These are phyloP conservation scores for Aplosporella prunicola DNA, from an alignment of 2,329 filamentous ascomycete species.

Conservation along the genomic window DNA sequence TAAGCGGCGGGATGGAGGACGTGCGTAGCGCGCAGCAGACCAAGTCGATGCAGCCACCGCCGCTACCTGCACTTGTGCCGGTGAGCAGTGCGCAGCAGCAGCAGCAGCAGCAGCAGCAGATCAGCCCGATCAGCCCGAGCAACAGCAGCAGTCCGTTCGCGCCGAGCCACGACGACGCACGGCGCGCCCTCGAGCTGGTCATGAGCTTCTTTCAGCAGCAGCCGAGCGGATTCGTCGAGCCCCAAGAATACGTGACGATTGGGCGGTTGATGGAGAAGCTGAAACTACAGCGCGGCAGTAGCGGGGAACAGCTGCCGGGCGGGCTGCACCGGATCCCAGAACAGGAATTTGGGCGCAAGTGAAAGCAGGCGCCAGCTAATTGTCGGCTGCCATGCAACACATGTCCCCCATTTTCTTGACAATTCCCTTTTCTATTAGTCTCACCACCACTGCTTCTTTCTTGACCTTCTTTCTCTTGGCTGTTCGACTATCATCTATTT, in stretches of 20 bases:
- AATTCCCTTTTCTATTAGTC: no score
- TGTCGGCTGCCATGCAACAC: no score
- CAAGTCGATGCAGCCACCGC: conserved; percentile 38
- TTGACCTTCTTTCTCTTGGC: no score
- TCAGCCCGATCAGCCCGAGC: conserved; percentile 12
- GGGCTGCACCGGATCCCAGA: conserved; percentile 26
- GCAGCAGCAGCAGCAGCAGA: conserved; percentile 11
- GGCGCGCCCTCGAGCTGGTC: conserved; percentile 70
- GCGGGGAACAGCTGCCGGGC: conserved; percentile 23
- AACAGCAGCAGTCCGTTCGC: conserved; percentile 42
- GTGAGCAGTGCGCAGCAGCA: conserved; percentile 16
- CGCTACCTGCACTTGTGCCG: conserved; percentile 33
- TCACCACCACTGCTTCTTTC: no score
- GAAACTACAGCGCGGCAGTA: conserved; percentile 50
- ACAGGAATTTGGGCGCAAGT: conserved; percentile 11
- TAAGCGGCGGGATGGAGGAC: conserved; percentile 33
- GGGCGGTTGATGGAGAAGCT: conserved; percentile 80
- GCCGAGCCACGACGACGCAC: conserved; percentile 76
- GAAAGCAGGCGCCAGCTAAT: no score
- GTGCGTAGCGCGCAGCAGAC: conserved; percentile 27
- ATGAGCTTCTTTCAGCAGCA: conserved; percentile 71
- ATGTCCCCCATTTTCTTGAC: no score
- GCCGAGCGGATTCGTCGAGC: conserved; percentile 59
- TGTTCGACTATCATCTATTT: no score
- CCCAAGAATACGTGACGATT: conserved; percentile 67